These are phyloP conservation scores for Erodium trifolium DNA, from an alignment of 441 rosid species.

Conservation along the genomic window DNA sequence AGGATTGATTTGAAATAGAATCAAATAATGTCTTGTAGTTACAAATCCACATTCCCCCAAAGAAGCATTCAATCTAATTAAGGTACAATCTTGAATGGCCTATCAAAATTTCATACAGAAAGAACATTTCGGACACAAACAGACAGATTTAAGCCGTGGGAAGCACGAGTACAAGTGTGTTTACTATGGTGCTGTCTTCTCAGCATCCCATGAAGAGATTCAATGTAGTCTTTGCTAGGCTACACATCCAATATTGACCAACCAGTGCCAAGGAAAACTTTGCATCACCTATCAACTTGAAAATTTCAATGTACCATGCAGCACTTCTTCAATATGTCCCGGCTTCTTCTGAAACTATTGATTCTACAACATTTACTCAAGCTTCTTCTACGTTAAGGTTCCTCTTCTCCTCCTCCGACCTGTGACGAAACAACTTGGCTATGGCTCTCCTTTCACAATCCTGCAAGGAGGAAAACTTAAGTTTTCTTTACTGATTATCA, in stretches of 20 bases:
- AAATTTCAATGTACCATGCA: not conserved
- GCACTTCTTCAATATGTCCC: constrained; percentile 14
- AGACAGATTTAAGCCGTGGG: constrained; percentile 11
- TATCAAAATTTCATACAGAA: constrained; percentile 26
- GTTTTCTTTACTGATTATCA: too few species aligned
- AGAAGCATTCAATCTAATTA: not conserved
- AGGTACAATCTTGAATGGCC: constrained; percentile 7
- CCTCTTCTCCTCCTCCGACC: constrained; percentile 58
- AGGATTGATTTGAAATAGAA: not conserved
- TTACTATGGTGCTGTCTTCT: too few species aligned
- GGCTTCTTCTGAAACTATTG: constrained; percentile 9
- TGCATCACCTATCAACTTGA: too few species aligned
- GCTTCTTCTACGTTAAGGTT: constrained; percentile 24
- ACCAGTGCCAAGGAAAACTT: not conserved
- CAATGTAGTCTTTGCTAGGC: constrained; percentile 5
- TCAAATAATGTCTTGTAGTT: not conserved
- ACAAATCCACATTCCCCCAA: too few species aligned
- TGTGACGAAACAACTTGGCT: constrained; percentile 75
- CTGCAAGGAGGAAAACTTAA: constrained; percentile 30
- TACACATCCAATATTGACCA: not conserved
- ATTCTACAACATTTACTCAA: constrained; percentile 22
- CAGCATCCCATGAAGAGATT: too few species aligned
- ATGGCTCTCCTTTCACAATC: constrained; percentile 89
- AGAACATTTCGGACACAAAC: constrained; percentile 12
- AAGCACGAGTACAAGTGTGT: constrained; percentile 5